Evolutionary conservation across 139 green algal species (phyloP).

Genomic region (Chlorella vulgaris): DNA sequence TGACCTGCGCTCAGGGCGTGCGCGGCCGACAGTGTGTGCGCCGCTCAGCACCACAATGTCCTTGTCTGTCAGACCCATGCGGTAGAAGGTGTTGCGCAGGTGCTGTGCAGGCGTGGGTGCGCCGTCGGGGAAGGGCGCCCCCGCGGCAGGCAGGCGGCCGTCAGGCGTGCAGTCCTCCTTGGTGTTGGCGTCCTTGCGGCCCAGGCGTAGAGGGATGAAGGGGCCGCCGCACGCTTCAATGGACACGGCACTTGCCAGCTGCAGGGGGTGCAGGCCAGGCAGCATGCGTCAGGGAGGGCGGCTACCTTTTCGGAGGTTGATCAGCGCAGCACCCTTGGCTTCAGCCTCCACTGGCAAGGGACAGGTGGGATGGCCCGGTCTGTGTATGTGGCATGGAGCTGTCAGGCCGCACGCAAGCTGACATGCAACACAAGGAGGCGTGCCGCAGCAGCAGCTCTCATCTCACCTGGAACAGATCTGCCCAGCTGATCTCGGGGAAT

Average conservation of each 20-base stretch:
- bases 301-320: not conserved
- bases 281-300: not conserved
- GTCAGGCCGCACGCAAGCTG: too few relatives aligned
- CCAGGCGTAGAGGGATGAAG: constrained; percentile 87
- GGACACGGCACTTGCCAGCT: constrained; percentile 44
- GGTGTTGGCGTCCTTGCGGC: constrained; percentile 66
- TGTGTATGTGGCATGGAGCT: too few relatives aligned
- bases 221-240: constrained; percentile 79
- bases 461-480: constrained; percentile 71
- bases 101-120: constrained; percentile 54
- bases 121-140: constrained; percentile 63
- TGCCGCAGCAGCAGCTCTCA: too few relatives aligned
- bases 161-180: constrained; percentile 74
- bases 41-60: constrained; percentile 70
- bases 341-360: too few relatives aligned
- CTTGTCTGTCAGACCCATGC: constrained; percentile 85
- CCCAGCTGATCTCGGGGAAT: constrained; percentile 62
- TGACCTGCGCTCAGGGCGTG: constrained; percentile 44
- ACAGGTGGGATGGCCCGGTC: too few relatives aligned
- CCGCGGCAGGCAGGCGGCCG: constrained; percentile 75
- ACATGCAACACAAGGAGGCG: too few relatives aligned
- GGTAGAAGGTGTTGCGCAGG: constrained; percentile 80
- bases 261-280: not conserved
- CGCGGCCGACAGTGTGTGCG: constrained; percentile 71
- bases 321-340: too few relatives aligned